Base-by-base conservation (phyloP, 306 rosid genomes). In the Cucurbita maxima region DNA sequence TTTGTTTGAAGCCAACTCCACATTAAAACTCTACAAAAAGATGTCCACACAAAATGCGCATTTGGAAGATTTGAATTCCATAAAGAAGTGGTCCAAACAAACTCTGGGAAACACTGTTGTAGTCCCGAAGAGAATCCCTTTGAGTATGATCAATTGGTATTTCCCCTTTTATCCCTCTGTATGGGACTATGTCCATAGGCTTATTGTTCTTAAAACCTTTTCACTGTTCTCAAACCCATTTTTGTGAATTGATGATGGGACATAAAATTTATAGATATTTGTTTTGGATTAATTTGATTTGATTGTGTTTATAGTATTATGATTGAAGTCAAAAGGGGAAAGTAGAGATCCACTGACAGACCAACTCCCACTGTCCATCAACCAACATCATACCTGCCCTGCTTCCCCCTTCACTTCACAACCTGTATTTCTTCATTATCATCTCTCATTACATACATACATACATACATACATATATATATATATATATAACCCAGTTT, bases 351-450 rank as follows among this genome's bases (percentile, higher is more conserved):
- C 57, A 68, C 73, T 68, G 73, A 68, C 55, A 20, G 19, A 67
- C 73, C 73, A 45, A 67, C 73, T 67, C 73, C 73, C 73, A 66
- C 72, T 67, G 53, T 64, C 73, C 56, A 67, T 67, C 73, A 44
- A 67, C 73, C 73, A 67, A 67, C 73, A 68, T 68, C 57, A 68
- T 25, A 68, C 57, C 57, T 68, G 57, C 73, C 73, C 38, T 13
- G 13, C 73, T 2, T 38, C 67, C 67, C 20, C 40, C 66, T 64
- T 64, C 71, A 41, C 71, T 63, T 63, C 71, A 40, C 3, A 18
- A 41, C 52, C 52, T 64, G 18, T 9, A 41, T 67, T 67, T 64
- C 45, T 45, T 56, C 73, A 67, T 67, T 68, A 68, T 68, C 73
- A 14, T 68, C 73, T 51, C 57, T 20, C 73, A 68, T 44, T n/a